Percentiles rank a stretch among this genome's conserved stretches.
Conservation (phyloP, 768 basidiomycete species). For the Scleroderma citrinum region DNA sequence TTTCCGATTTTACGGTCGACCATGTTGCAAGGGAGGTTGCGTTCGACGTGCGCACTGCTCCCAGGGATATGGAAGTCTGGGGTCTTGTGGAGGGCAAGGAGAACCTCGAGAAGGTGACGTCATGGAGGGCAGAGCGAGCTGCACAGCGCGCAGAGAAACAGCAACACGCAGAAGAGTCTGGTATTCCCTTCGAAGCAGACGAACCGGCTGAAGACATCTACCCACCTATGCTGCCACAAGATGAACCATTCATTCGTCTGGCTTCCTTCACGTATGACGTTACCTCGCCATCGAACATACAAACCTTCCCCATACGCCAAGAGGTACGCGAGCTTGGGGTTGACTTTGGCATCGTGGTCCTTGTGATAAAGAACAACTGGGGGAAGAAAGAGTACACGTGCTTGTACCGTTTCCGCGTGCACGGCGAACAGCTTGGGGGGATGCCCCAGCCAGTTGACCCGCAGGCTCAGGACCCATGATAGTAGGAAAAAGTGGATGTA, state of each 20-base stretch:
- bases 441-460: constrained; percentile 26
- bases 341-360: constrained; percentile 80
- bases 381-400: constrained; percentile 81
- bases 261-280: constrained; percentile 64
- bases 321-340: constrained; percentile 66
- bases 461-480: constrained; percentile 19
- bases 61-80: constrained; percentile 88
- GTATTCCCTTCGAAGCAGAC: constrained; percentile 10
- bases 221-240: constrained; percentile 42
- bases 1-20: constrained; percentile 74
- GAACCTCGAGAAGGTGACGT: constrained; percentile 54
- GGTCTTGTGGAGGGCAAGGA: constrained; percentile 76
- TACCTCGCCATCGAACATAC: constrained; percentile 50
- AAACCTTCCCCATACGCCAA: constrained; percentile 71
- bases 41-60: constrained; percentile 75
- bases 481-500: background rate
- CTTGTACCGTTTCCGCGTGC: constrained; percentile 79
- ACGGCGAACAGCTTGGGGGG: constrained; percentile 52
- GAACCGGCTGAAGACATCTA: constrained; percentile 33
- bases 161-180: constrained; percentile 29
- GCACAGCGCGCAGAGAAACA: constrained; percentile 28
- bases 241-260: constrained; percentile 54
- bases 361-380: constrained; percentile 83
- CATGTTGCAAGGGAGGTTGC: constrained; percentile 83
- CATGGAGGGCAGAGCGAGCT: constrained; percentile 46